Conservation (phyloP, 495 filamentous ascomycete species). For the Clohesyomyces aquaticus region DNA sequence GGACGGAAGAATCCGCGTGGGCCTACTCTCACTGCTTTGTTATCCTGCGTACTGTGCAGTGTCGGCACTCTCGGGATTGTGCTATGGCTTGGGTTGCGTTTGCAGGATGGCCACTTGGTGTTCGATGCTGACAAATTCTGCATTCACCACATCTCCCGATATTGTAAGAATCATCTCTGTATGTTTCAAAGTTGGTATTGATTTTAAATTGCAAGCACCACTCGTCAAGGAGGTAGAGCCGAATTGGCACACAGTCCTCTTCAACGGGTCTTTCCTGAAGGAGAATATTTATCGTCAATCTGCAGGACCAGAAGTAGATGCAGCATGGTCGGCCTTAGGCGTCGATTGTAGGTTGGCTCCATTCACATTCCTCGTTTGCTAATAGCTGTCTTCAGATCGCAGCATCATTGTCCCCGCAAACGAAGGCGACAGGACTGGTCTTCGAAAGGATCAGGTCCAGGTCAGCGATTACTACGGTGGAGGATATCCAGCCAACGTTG, state of each 20-base stretch:
- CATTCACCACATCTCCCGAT: conserved; percentile 30
- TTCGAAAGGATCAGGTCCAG: conserved; percentile 55
- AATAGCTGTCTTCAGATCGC: conserved; percentile 13
- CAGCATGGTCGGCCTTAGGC: conserved; percentile 60
- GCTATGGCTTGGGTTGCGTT: conserved; percentile 3
- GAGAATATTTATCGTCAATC: conserved; percentile 58
- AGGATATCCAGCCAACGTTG: conserved; percentile 59
- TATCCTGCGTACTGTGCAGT: background rate
- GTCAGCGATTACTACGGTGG: conserved; percentile 58
- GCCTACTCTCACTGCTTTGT: background rate
- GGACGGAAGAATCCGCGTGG: background rate
- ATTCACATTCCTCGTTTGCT: conserved; percentile 31
- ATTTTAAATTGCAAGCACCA: conserved; percentile 42
- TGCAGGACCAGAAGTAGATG: conserved; percentile 60
- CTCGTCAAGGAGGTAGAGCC: conserved; percentile 46
- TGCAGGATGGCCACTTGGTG: conserved; percentile 1
- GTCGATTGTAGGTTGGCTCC: conserved; percentile 56
- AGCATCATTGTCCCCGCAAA: conserved; percentile 20
- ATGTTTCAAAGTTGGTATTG: background rate
- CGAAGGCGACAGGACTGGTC: conserved; percentile 42
- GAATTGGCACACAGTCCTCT: conserved; percentile 44
- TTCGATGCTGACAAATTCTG: conserved; percentile 27
- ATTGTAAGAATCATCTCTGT: conserved; percentile 20
- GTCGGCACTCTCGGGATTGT: background rate
- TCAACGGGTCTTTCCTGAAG: conserved; percentile 58